Conservation (phyloP, 257 asterid genomes). For the Solanum microdontum region DNA sequence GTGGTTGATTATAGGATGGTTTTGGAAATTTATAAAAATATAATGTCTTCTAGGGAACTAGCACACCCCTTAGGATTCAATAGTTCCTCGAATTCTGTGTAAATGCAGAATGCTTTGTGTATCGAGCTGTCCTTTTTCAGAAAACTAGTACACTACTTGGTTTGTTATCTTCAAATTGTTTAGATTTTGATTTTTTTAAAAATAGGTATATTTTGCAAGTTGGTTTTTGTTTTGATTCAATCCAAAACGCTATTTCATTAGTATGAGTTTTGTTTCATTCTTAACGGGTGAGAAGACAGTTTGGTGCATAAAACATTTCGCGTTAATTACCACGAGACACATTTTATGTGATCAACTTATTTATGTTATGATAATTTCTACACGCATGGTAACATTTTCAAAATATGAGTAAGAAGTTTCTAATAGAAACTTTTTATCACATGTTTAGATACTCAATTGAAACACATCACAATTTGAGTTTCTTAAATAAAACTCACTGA, state of each 20-base stretch:
- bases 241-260: not conserved
- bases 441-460: not conserved
- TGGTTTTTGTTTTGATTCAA: not conserved
- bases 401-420: not conserved
- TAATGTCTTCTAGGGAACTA: not conserved
- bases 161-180: not conserved
- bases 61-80: not conserved
- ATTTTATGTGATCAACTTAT: not conserved
- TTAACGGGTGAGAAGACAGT: not conserved
- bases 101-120: not conserved
- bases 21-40: slow-evolving; percentile 8
- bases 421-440: not conserved
- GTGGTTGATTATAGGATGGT: slow-evolving; percentile 14
- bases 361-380: not conserved
- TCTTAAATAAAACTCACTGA: not conserved
- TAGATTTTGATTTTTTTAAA: not conserved
- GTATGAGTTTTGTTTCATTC: not conserved
- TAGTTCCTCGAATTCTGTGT: not conserved
- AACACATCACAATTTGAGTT: not conserved
- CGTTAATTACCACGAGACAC: not conserved
- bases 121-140: not conserved
- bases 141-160: not conserved
- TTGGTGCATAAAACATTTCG: not conserved
- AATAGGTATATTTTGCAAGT: not conserved
- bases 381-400: not conserved